phyloP scores from a whole-genome alignment of 2,329 filamentous ascomycete genomes.

The Botrytis galanthina region DNA sequence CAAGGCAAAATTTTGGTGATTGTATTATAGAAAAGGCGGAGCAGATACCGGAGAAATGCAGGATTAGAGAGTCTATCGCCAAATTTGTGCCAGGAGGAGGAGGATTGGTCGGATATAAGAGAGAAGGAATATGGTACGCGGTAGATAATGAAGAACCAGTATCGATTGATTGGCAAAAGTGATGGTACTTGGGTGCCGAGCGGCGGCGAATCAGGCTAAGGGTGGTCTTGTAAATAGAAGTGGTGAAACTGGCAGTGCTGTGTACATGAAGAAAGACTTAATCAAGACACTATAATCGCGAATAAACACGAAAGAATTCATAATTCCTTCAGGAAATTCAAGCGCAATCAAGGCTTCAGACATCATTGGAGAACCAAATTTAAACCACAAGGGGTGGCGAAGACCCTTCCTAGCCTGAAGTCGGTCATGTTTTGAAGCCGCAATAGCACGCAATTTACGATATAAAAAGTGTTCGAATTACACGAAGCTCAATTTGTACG shows the following conservation, averaged over 20 bases:
- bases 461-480: background rate
- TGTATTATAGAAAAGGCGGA: background rate
- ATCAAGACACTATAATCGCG: background rate
- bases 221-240: background rate
- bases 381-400: background rate
- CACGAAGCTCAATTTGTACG: background rate
- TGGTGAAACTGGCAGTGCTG: background rate
- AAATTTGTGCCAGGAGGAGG: background rate
- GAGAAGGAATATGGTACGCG: background rate
- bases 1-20: background rate
- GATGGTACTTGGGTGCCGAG: background rate
- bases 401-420: background rate
- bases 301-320: no score
- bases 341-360: background rate
- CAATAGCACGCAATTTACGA: background rate
- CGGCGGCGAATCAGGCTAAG: background rate
- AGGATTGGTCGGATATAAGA: background rate
- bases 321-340: background rate
- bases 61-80: background rate
- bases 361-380: background rate
- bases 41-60: constrained; percentile 1
- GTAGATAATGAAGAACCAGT: background rate
- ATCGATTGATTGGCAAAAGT: background rate
- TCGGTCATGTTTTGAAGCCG: background rate
- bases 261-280: background rate